phyloP scores from a whole-genome alignment of 2,329 filamentous ascomycete species.

The Aureobasidium subglaciale region DNA sequence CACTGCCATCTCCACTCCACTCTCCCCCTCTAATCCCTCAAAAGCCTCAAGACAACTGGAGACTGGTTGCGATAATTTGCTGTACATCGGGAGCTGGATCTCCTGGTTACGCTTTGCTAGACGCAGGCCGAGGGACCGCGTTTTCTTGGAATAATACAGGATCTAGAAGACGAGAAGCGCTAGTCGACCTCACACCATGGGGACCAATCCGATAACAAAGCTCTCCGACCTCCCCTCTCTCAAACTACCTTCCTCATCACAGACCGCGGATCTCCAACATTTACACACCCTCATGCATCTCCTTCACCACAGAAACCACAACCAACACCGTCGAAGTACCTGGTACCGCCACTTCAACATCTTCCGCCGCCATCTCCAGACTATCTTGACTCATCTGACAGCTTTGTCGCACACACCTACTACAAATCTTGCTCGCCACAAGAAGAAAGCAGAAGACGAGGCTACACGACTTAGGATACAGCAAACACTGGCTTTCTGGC shows the following conservation, averaged over 20 bases:
- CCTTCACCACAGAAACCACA: constrained; percentile 77
- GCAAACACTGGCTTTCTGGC: constrained; percentile 32
- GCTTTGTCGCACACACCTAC: constrained; percentile 21
- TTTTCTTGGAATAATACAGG: too few relatives aligned
- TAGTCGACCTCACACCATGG: background rate
- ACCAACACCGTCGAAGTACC: constrained; percentile 73
- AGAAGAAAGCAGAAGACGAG: constrained; percentile 23
- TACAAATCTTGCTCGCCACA: constrained; percentile 24
- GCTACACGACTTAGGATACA: constrained; percentile 20
- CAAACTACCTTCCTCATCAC: constrained; percentile 5
- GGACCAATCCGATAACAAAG: background rate
- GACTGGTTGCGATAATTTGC: background rate
- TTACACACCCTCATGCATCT: constrained; percentile 56
- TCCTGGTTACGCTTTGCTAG: background rate
- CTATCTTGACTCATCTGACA: constrained; percentile 40
- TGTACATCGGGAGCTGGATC: background rate
- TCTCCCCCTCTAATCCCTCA: too few relatives aligned
- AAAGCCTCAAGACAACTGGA: background rate
- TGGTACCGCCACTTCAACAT: constrained; percentile 76
- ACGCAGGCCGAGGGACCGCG: too few relatives aligned
- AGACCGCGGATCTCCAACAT: constrained; percentile 23
- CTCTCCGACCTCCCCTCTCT: constrained; percentile 5
- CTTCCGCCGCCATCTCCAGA: constrained; percentile 59
- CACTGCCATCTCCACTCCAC: background rate
- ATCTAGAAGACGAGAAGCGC: background rate